Evolutionary conservation across 1,284 basidiomycete genomes (phyloP).

Genomic region (Trichosporon ovoides): DNA sequence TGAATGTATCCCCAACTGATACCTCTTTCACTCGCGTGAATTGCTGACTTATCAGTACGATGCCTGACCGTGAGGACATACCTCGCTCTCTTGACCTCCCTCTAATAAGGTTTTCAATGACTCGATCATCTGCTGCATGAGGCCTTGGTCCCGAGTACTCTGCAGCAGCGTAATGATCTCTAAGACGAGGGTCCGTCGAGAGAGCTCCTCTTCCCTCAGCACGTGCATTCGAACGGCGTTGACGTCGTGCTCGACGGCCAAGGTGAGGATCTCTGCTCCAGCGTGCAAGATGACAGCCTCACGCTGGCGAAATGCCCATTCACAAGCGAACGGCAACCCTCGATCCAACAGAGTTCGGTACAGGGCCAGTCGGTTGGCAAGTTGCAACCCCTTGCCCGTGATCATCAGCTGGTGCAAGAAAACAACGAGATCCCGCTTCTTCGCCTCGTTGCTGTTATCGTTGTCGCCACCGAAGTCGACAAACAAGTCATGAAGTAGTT

Average conservation of each 20-base stretch:
- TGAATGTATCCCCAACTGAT: slow-evolving; percentile 67
- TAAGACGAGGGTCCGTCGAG: slow-evolving; percentile 59
- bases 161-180: slow-evolving; percentile 73
- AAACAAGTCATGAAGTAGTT: slow-evolving; percentile 73
- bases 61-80: slow-evolving; percentile 24
- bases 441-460: neutral
- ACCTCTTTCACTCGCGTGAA: slow-evolving; percentile 15
- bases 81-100: slow-evolving; percentile 50
- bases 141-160: slow-evolving; percentile 71
- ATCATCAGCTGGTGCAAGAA: slow-evolving; percentile 88
- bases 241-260: slow-evolving; percentile 86
- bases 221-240: slow-evolving; percentile 79
- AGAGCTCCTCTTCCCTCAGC: slow-evolving; percentile 66
- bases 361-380: slow-evolving; percentile 76
- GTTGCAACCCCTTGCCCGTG: slow-evolving; percentile 95
- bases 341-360: slow-evolving; percentile 85
- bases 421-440: slow-evolving; percentile 62
- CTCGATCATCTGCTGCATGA: slow-evolving; percentile 87
- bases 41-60: slow-evolving; percentile 8
- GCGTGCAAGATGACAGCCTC: slow-evolving; percentile 64
- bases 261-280: slow-evolving; percentile 79
- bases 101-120: slow-evolving; percentile 82
- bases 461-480: slow-evolving; percentile 65
- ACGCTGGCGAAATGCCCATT: slow-evolving; percentile 68
- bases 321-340: slow-evolving; percentile 81